phyloP scores from a whole-genome alignment of 2,329 filamentous ascomycete genomes.

The Parastagonospora nodorum region DNA sequence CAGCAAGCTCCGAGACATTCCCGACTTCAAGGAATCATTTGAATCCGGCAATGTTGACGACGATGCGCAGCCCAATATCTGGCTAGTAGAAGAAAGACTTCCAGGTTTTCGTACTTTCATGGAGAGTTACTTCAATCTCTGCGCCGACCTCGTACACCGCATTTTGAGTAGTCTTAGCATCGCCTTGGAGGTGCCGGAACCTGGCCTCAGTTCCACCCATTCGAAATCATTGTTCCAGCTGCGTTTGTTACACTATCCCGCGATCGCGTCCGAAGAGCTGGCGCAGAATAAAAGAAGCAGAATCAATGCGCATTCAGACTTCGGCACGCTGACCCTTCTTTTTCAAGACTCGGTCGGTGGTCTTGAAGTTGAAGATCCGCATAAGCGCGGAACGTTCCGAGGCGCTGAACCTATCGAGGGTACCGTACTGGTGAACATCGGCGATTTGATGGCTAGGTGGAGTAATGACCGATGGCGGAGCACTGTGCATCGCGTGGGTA shows the following conservation, averaged over 20 bases:
- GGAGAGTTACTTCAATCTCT: conserved; percentile 32
- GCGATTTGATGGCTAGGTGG: conserved; percentile 49
- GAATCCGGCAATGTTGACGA: conserved; percentile 39
- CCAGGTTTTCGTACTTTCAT: conserved; percentile 45
- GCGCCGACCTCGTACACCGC: conserved; percentile 25
- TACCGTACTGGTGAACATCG: conserved; percentile 47
- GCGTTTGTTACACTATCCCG: conserved; percentile 48
- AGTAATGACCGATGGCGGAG: conserved; percentile 43
- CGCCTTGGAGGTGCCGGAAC: conserved; percentile 19
- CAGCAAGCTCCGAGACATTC: conserved; percentile 22
- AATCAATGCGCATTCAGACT: conserved; percentile 51
- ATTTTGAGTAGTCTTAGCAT: conserved; percentile 36
- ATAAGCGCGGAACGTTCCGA: conserved; percentile 30
- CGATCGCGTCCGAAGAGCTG: conserved; percentile 36
- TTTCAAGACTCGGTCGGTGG: conserved; percentile 51
- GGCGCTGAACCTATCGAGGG: conserved; percentile 36
- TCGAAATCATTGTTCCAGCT: conserved; percentile 38
- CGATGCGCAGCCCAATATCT: conserved; percentile 46
- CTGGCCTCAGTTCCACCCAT: conserved; percentile 31
- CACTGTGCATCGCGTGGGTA: conserved; percentile 47
- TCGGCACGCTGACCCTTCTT: conserved; percentile 49
- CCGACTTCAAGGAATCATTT: conserved; percentile 44
- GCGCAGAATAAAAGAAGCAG: conserved; percentile 25
- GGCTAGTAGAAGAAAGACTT: conserved; percentile 45
- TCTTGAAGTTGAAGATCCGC: conserved; percentile 44